phyloP scores from a whole-genome alignment of 257 asterid species.

The Petunia axillaris region DNA sequence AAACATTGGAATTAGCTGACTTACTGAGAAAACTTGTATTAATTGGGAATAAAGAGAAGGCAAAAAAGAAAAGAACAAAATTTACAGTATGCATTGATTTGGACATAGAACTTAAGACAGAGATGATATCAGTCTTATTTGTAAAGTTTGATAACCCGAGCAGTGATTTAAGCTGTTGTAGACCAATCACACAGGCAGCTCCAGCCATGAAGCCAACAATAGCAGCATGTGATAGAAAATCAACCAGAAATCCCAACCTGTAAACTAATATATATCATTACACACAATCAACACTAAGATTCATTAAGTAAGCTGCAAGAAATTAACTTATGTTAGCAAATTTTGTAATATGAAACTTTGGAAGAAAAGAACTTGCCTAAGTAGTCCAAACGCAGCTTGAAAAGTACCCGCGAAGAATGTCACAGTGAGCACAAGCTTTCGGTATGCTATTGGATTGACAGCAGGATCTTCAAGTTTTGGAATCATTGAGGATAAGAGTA shows the following conservation, averaged over 20 bases:
- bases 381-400: slow-evolving; percentile 66
- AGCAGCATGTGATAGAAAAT: slow-evolving; percentile 54
- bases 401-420: slow-evolving; percentile 65
- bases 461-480: slow-evolving; percentile 40
- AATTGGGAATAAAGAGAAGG: background rate
- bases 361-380: slow-evolving; percentile 44
- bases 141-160: slow-evolving; percentile 46
- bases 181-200: slow-evolving; percentile 53
- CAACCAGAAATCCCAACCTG: slow-evolving; percentile 53
- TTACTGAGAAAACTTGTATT: background rate
- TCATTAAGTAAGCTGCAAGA: background rate
- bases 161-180: slow-evolving; percentile 51
- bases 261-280: background rate
- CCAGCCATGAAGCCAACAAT: slow-evolving; percentile 61
- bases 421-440: slow-evolving; percentile 68
- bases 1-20: slow-evolving; percentile 16
- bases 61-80: background rate
- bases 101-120: slow-evolving; percentile 43
- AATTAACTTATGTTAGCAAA: background rate
- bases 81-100: slow-evolving; percentile 29
- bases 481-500: slow-evolving; percentile 44
- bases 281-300: background rate
- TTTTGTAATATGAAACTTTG: background rate
- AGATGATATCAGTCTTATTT: slow-evolving; percentile 42
- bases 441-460: slow-evolving; percentile 51